Conservation (phyloP, 495 filamentous ascomycete genomes). For the Glonium stellatum region DNA sequence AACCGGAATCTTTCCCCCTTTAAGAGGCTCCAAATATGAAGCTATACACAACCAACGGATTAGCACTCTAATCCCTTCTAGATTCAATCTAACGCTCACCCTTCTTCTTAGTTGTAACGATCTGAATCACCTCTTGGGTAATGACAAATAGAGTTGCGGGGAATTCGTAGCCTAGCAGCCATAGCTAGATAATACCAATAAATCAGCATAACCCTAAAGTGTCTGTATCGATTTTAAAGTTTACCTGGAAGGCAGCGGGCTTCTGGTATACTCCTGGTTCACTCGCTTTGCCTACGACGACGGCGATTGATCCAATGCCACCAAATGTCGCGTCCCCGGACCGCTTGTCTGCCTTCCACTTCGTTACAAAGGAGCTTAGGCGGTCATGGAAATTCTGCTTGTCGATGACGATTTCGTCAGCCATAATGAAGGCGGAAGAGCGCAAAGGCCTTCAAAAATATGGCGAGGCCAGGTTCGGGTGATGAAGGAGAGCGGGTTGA, state of each 20-base stretch:
- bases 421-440: conserved; percentile 32
- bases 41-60: conserved; percentile 45
- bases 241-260: conserved; percentile 89
- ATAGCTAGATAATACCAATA: conserved; percentile 58
- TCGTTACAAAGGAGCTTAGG: conserved; percentile 71
- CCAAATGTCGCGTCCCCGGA: conserved; percentile 71
- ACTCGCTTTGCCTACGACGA: conserved; percentile 91
- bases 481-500: conserved; percentile 4
- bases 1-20: conserved; percentile 81
- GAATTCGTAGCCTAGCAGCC: conserved; percentile 98
- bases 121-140: conserved; percentile 76
- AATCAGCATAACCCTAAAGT: conserved; percentile 20
- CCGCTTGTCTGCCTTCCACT: conserved; percentile 95
- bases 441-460: conserved; percentile 9
- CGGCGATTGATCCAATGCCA: conserved; percentile 75
- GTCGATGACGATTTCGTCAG: conserved; percentile 78
- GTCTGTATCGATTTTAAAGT: conserved; percentile 28
- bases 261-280: conserved; percentile 79
- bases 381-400: conserved; percentile 86
- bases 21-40: conserved; percentile 86
- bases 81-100: conserved; percentile 43
- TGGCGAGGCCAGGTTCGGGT: conserved; percentile 2
- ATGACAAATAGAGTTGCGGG: conserved; percentile 89
- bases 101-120: conserved; percentile 96
- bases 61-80: conserved; percentile 26